Base-by-base conservation (phyloP, 768 basidiomycete species). In the Rhodocollybia butyracea region DNA sequence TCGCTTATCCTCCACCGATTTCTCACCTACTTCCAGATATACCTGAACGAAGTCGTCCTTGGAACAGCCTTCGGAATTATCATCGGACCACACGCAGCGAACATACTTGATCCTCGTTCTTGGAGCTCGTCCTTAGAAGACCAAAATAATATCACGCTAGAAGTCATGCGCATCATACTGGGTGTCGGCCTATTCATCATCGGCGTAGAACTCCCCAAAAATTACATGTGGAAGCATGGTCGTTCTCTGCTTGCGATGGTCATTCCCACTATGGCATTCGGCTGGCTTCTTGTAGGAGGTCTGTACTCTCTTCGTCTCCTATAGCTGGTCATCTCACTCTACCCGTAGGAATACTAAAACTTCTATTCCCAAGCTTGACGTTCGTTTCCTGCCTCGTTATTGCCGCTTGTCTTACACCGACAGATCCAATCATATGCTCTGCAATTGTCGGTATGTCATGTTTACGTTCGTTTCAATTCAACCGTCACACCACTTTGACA, bases 121-220 rank as follows among this genome's bases (percentile, higher is more conserved):
- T 96, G 94, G n/a, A n/a, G n/a, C n/a, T n/a, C n/a, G 94, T 61
- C 69, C 10, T 64, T 74, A 30, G 71, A 70, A 31, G 77, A 81
- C 63, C 67, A 73, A 3, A 81, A 30, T 15, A 31, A 30, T 31
- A 10, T 98, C 55, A 98, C 95, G 70, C n/a, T n/a, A n/a, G n/a
- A n/a, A n/a, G n/a, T n/a, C n/a, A n/a, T n/a, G n/a, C n/a, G n/a
- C n/a, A n/a, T 97, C 30, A 89, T 97, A 45, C 88, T 98, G 42
- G 95, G 88, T 3, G 87, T 89, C 1, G 91, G 93, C 26, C 82
- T 98, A 1, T 98, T 98, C 63, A 91, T 94, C 5, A 91, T 98
- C 30, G 96, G 96, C 2, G 92, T 96, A 22, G 95, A 98, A 67
- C 76, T 98, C 30, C 95, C 96, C 0, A 76, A 82, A 54, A 81